Conservation (phyloP, 2,329 filamentous ascomycete genomes). For the Ophiostoma piceae region DNA sequence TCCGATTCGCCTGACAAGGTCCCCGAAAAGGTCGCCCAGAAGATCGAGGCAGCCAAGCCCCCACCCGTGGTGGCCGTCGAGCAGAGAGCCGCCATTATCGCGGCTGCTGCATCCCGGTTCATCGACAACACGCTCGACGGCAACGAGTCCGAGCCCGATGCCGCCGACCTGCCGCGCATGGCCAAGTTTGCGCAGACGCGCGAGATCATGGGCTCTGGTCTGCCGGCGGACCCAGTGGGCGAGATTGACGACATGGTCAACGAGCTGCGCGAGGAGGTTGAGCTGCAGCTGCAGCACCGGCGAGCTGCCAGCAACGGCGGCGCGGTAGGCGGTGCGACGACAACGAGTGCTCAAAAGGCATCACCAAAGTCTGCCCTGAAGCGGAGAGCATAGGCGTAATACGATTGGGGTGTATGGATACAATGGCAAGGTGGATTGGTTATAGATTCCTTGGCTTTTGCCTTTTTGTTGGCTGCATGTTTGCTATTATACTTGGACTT, state of each 20-base stretch:
- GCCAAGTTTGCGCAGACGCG: slow-evolving; percentile 19
- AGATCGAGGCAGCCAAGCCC: not conserved
- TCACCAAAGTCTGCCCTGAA: slow-evolving; percentile 1
- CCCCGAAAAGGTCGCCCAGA: not conserved
- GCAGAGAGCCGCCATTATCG: not conserved
- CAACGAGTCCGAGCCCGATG: slow-evolving; percentile 13
- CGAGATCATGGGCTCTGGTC: slow-evolving; percentile 42
- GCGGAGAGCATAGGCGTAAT: not conserved
- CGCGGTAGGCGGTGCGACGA: not conserved
- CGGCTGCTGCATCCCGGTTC: not conserved
- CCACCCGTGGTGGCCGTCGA: not conserved
- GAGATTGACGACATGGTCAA: slow-evolving; percentile 74
- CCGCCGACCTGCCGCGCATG: slow-evolving; percentile 23
- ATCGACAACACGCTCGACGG: slow-evolving; percentile 3
- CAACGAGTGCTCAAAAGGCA: not conserved
- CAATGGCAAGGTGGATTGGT: not conserved
- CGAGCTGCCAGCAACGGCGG: slow-evolving; percentile 26
- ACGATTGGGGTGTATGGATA: not conserved
- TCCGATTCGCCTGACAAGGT: not conserved
- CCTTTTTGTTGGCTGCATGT: not conserved
- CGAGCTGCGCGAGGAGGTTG: slow-evolving; percentile 69
- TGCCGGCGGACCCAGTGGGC: slow-evolving; percentile 68
- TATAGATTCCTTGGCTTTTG: not conserved
- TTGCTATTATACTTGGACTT: not conserved
- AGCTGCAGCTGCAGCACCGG: slow-evolving; percentile 42